Percentiles rank a stretch among this genome's conserved stretches.
These are phyloP conservation scores for Cynara cardunculus DNA, from an alignment of 129 eudicot genomes.

Conservation along the genomic window DNA sequence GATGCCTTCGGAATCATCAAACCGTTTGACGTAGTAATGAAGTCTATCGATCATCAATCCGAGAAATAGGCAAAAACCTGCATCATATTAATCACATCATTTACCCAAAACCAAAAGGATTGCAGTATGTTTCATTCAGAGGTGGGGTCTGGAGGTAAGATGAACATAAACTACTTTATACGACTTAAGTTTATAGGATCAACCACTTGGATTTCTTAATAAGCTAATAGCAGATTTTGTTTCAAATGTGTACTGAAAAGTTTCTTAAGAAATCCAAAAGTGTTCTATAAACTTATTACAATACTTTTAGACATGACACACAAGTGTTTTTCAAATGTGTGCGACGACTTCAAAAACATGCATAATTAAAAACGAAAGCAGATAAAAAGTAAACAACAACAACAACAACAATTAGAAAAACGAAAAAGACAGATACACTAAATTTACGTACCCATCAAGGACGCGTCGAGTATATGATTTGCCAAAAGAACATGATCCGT, in stretches of 20 bases:
- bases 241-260: neutral
- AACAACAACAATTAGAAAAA: neutral
- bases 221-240: neutral
- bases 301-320: neutral
- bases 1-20: slow-evolving; percentile 13
- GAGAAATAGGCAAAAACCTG: slow-evolving; percentile 71
- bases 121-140: too few species aligned
- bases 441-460: slow-evolving; percentile 67
- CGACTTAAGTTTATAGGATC: neutral
- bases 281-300: too few species aligned
- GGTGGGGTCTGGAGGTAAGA: neutral
- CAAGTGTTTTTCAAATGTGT: too few species aligned
- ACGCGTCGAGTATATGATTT: slow-evolving; percentile 64
- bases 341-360: neutral
- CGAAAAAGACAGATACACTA: neutral
- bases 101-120: neutral
- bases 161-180: neutral
- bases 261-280: too few species aligned
- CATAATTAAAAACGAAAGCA: too few species aligned
- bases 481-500: slow-evolving; percentile 73
- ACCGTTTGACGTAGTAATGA: slow-evolving; percentile 64
- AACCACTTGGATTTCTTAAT: neutral
- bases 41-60: slow-evolving; percentile 75
- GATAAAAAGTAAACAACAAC: neutral
- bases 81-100: neutral